Evolutionary conservation across 495 filamentous ascomycete species (phyloP).

Genomic region (Aspergillus nidulans): DNA sequence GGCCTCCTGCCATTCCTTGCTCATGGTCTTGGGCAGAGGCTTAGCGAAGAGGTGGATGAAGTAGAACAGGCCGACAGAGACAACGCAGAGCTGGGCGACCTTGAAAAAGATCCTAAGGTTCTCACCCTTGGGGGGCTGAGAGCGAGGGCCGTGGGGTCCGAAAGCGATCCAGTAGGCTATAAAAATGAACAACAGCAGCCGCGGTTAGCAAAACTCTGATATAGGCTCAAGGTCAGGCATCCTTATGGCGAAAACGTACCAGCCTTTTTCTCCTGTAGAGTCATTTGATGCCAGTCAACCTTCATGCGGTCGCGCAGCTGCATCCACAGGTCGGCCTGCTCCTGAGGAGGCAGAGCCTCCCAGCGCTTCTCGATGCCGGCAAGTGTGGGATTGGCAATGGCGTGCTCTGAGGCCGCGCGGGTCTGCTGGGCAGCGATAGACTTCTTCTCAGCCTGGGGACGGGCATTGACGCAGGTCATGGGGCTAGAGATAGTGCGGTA

Average conservation of each 20-base stretch:
- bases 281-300: constrained; percentile 91
- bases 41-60: constrained; percentile 60
- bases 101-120: constrained; percentile 66
- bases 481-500: constrained; percentile 27
- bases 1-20: constrained; percentile 88
- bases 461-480: constrained; percentile 35
- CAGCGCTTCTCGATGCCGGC: constrained; percentile 99
- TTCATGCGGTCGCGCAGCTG: constrained; percentile 95
- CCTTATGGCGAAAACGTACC: constrained; percentile 57
- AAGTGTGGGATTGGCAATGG: constrained; percentile 95
- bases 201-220: constrained; percentile 22
- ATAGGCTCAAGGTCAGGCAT: neutral
- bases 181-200: neutral
- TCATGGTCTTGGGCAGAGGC: constrained; percentile 78
- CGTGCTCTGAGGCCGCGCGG: constrained; percentile 69
- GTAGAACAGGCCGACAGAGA: constrained; percentile 62
- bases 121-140: constrained; percentile 77
- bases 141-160: constrained; percentile 88
- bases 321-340: constrained; percentile 99
- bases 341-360: constrained; percentile 93
- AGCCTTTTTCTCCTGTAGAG: constrained; percentile 94
- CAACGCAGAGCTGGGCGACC: constrained; percentile 56
- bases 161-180: constrained; percentile 99
- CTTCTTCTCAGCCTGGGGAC: constrained; percentile 25
- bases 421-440: constrained; percentile 47